Percentiles rank a stretch among this genome's conserved stretches.
phyloP scores from a whole-genome alignment of 305 asterid species.

The Fraxinus greggii region DNA sequence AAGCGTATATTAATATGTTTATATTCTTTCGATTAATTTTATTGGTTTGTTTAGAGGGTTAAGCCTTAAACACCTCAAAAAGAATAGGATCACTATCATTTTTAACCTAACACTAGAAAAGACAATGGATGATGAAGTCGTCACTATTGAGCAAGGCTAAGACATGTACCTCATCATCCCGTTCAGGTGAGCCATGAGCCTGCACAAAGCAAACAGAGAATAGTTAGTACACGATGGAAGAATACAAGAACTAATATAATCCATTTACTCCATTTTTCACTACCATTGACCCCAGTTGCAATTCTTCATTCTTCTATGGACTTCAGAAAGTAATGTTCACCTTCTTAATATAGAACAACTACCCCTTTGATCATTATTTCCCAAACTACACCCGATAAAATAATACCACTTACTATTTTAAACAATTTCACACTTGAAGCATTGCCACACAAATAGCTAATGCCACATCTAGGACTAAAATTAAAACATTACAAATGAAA shows the following conservation, averaged over 20 bases:
- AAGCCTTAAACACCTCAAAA: not conserved
- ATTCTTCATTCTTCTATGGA: not conserved
- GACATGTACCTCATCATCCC: constrained; percentile 82
- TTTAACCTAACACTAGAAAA: constrained; percentile 8
- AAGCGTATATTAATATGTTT: not conserved
- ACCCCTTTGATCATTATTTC: not conserved
- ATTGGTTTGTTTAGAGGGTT: not conserved
- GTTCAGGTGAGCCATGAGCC: constrained; percentile 82
- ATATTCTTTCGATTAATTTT: not conserved
- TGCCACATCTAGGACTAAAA: not conserved
- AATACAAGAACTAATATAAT: not conserved
- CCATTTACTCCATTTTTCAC: not conserved
- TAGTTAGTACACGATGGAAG: constrained; percentile 12
- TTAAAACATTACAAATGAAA: not conserved
- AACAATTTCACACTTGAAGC: not conserved
- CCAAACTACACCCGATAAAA: not conserved
- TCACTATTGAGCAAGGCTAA: not conserved
- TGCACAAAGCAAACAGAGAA: constrained; percentile 40
- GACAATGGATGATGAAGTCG: not conserved
- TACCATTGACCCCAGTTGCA: not conserved
- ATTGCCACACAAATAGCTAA: constrained; percentile 4
- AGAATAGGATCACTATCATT: not conserved
- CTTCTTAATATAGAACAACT: not conserved
- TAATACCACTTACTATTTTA: not conserved
- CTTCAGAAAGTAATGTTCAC: not conserved